Conservation (phyloP, 2,329 filamentous ascomycete genomes). For the Colletotrichum echinochloae region DNA sequence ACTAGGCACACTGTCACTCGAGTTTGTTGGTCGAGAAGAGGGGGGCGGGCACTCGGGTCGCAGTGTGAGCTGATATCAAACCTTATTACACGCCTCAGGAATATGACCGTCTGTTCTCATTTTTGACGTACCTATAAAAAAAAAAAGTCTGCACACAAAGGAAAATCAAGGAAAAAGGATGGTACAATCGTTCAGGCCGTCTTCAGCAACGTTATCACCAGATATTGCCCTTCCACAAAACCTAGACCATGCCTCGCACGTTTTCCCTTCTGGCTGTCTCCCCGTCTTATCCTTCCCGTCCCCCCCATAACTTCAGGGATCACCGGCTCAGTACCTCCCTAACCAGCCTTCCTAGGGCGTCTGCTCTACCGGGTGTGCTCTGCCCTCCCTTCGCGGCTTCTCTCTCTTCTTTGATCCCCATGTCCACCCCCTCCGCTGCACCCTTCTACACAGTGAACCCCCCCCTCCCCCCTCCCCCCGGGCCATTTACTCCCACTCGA, state of each 20-base stretch:
- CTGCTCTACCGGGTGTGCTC: conserved; percentile 22
- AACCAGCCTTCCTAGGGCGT: conserved; percentile 31
- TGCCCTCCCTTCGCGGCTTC: conserved; percentile 33
- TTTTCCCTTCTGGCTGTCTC: conserved; percentile 37
- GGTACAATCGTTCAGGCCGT: conserved; percentile 25
- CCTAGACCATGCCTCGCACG: conserved; percentile 40
- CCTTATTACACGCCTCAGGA: neutral
- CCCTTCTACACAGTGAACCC: neutral
- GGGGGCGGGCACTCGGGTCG: neutral
- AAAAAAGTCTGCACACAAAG: neutral
- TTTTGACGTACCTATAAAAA: conserved; percentile 7
- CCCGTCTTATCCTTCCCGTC: conserved; percentile 42
- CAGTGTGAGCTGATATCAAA: neutral
- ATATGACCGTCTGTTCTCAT: conserved; percentile 6
- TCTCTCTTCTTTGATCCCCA: conserved; percentile 19
- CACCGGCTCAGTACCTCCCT: conserved; percentile 31
- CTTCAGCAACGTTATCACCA: conserved; percentile 17
- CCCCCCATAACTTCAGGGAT: conserved; percentile 35
- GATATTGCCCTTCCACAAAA: conserved; percentile 23
- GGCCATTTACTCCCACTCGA: conserved; percentile 11
- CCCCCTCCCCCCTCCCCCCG: conserved; percentile 10
- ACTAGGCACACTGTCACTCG: neutral
- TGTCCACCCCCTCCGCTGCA: conserved; percentile 21
- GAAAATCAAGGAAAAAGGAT: conserved; percentile 12
- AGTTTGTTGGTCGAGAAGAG: neutral